Evolutionary conservation across 2,329 filamentous ascomycete species (phyloP), one percentile per base, ranked within the genome.

Genomic region (Colletotrichum australisinense): DNA sequence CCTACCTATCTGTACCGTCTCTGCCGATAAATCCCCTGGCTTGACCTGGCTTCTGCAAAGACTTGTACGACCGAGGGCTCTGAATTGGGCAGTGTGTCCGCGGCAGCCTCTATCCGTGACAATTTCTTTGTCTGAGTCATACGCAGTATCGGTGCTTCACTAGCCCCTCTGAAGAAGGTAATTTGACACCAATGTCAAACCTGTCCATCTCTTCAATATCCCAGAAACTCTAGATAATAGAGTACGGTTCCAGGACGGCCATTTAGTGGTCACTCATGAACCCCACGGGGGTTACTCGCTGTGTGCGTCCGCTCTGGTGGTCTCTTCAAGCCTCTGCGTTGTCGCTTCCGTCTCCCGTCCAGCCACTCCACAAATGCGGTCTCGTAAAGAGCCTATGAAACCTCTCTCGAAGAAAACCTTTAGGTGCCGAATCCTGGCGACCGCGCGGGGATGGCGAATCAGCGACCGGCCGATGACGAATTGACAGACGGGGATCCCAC

Each of bases 101-200:
- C 38, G 24, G 68, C n/a, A 60, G 63, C 42, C 57, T 69, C 52
- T 69, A 69, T 60, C 59, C 46, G 67, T 52, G 35, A 63, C 62
- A 64, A 65, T 42, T 42, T 57, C 60, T 38, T 52, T 57, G 55
- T 35, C 67, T 66, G 67, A 73, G 55, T 73, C 71, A 71, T 71
- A 71, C 49, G 16, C 19, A 57, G 26, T 26, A 28, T 22, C 19
- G 19, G 42, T 49, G 42, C 42, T 49, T 49, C 16, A 49, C 19
- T 49, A 49, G 8, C 42, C 42, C 42, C 19, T 49, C 42, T 22
- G 42, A 49, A 49, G 42, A 49, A 49, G 42, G 42, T 52, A 64
- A 64, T 30, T 35, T 62, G 55, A 32, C 19, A 46, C 22, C 35
- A 28, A 22, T 32, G 24, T 38, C n/a, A 16, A 19, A 11, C 19